Percentiles rank a stretch among this genome's conserved stretches.
These are phyloP conservation scores for Oxyria digyna DNA, from an alignment of 148 eudicot species.

Conservation along the genomic window DNA sequence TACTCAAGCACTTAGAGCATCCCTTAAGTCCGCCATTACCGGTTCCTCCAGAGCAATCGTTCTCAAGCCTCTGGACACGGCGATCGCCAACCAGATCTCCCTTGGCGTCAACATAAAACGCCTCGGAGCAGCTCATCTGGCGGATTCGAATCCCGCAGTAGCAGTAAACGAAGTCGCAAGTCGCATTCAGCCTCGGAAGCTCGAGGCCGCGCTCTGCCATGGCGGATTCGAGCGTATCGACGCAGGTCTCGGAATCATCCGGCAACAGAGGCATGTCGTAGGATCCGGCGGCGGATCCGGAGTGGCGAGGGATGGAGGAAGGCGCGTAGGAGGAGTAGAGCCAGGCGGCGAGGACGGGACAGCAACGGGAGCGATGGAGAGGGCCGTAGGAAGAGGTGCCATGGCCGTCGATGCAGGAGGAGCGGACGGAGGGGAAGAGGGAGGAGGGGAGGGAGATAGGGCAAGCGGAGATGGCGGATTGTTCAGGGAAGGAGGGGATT, in stretches of 20 bases:
- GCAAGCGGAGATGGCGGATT: constrained; percentile 51
- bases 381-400: constrained; percentile 10
- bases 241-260: constrained; percentile 70
- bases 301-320: constrained; percentile 24
- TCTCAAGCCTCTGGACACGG: constrained; percentile 39
- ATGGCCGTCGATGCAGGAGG: constrained; percentile 27
- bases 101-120: constrained; percentile 22
- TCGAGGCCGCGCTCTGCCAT: constrained; percentile 38
- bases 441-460: constrained; percentile 45
- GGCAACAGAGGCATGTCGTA: constrained; percentile 69
- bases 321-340: constrained; percentile 60
- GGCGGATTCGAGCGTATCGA: constrained; percentile 34
- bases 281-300: constrained; percentile 12
- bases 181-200: constrained; percentile 36
- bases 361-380: constrained; percentile 41
- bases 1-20: constrained; percentile 63
- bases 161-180: constrained; percentile 61
- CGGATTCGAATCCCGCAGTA: constrained; percentile 69
- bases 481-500: constrained; percentile 77
- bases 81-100: constrained; percentile 36
- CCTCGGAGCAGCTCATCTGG: constrained; percentile 44
- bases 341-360: constrained; percentile 83
- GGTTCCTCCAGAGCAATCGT: constrained; percentile 30
- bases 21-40: constrained; percentile 21
- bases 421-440: constrained; percentile 35